Base-by-base conservation (phyloP, 768 basidiomycete genomes). In the Xerocomus brunneocitrinus region DNA sequence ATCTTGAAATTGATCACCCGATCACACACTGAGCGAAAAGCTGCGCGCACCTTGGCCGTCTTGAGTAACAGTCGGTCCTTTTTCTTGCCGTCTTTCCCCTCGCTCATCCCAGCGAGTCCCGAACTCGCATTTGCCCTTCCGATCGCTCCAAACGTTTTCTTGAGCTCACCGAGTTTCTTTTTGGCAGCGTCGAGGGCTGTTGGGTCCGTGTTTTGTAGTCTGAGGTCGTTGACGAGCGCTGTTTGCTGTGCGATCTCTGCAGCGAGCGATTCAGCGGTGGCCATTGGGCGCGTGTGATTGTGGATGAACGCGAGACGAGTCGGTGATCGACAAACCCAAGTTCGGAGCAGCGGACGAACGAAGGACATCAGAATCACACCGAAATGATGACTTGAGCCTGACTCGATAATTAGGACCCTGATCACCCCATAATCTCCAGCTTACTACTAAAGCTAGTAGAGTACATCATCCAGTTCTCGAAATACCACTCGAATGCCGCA, bases 21-120 rank as follows among this genome's bases (percentile, higher is more conserved):
- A 22, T 39, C 38, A 12, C 8, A 22, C 22, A 9, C 8, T 13
- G 34, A 13, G 34, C 34, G 12, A 8, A 34, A 13, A 30, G 25
- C 47, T 45, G 62, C 61, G 57, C 58, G 53, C 57, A 89, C 93
- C 82, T 99, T 98, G 39, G 94, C 89, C 1, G 94, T 95, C 75
- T 99, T 99, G 60, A 99, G 78, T 52, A 89, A 65, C 57, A 98
- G 65, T 44, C 81, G 74, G 47, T 81, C 87, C 61, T 79, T 83
- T 74, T 87, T 87, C 74, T 83, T 83, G 46, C 67, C 76, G 14
- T 72, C 77, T 40, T 75, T 78, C 43, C 68, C 73, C n/a, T 54
- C 75, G 36, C 32, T 13, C 32, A 10, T 32, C 12, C 1, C 12
- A 47, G 74, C 71, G 38, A 72, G 69, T 38, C 70, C 57, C 54